Evolutionary conservation across 371 early-diverging fungal species (phyloP).

Genomic region (Mucor saturninus): DNA sequence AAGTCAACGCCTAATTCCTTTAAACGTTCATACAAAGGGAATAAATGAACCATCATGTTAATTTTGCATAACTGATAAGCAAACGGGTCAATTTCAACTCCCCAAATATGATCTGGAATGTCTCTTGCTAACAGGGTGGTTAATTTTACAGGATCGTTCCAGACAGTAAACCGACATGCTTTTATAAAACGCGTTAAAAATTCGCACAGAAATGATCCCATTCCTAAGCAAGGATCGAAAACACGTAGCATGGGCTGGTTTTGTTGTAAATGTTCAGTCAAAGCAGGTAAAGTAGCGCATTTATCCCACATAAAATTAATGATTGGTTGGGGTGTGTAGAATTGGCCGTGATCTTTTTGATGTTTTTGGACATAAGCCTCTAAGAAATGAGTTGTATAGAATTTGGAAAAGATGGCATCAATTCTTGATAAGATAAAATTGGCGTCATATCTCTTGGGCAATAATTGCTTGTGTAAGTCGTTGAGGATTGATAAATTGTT

Average conservation of each 20-base stretch:
- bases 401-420: conserved; percentile 51
- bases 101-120: conserved; percentile 56
- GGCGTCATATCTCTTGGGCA: background rate
- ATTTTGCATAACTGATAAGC: conserved; percentile 52
- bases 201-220: conserved; percentile 63
- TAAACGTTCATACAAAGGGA: conserved; percentile 45
- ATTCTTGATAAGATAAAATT: conserved; percentile 12
- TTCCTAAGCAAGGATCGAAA: conserved; percentile 69
- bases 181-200: conserved; percentile 52
- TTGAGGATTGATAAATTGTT: conserved; percentile 12
- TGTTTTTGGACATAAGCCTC: conserved; percentile 59
- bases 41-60: conserved; percentile 46
- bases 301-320: conserved; percentile 69
- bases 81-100: conserved; percentile 67
- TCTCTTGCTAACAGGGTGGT: conserved; percentile 34
- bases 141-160: conserved; percentile 43
- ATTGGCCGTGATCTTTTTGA: conserved; percentile 72
- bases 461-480: conserved; percentile 29
- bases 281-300: conserved; percentile 6
- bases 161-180: conserved; percentile 37
- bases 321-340: conserved; percentile 65
- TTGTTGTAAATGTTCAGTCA: conserved; percentile 4
- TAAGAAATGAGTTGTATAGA: conserved; percentile 61
- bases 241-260: conserved; percentile 30
- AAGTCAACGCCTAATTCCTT: conserved; percentile 22